These are phyloP conservation scores for Rickenella mellea DNA, from an alignment of 768 basidiomycete species.

Conservation along the genomic window DNA sequence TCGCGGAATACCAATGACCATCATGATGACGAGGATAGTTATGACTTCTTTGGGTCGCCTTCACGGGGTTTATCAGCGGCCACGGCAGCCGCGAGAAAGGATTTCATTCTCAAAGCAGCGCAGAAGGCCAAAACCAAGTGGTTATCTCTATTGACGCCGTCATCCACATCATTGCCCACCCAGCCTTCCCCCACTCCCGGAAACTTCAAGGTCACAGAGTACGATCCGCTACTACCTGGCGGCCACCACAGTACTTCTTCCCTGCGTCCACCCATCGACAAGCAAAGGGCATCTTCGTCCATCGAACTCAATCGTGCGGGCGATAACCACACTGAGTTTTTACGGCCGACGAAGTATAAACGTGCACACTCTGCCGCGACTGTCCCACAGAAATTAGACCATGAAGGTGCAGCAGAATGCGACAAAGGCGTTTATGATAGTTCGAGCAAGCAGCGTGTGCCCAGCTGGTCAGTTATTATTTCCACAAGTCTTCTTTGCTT, in stretches of 20 bases:
- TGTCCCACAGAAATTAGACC: too few relatives aligned
- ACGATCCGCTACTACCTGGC: neutral
- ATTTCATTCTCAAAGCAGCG: conserved; percentile 31
- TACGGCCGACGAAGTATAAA: too few relatives aligned
- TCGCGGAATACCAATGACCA: neutral
- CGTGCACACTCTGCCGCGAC: too few relatives aligned
- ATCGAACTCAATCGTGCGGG: neutral
- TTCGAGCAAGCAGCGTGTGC: conserved; percentile 73
- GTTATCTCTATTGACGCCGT: conserved; percentile 34
- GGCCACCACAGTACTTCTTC: conserved; percentile 2
- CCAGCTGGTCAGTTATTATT: conserved; percentile 55
- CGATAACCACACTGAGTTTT: too few relatives aligned
- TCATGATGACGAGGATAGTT: conserved; percentile 2
- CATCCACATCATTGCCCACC: conserved; percentile 20
- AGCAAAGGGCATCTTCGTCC: neutral
- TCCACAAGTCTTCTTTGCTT: neutral
- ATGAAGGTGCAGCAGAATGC: too few relatives aligned
- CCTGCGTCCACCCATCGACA: neutral
- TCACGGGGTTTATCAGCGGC: too few relatives aligned
- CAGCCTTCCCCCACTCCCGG: conserved; percentile 7
- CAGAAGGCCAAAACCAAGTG: conserved; percentile 50
- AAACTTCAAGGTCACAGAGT: conserved; percentile 1
- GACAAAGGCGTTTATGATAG: conserved; percentile 74
- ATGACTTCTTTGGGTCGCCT: neutral
- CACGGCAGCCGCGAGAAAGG: conserved; percentile 14